Evolutionary conservation across 352 stramenopile species (phyloP), one percentile per base, ranked within the genome.

Genomic region (Thalassiosira oceanica): DNA sequence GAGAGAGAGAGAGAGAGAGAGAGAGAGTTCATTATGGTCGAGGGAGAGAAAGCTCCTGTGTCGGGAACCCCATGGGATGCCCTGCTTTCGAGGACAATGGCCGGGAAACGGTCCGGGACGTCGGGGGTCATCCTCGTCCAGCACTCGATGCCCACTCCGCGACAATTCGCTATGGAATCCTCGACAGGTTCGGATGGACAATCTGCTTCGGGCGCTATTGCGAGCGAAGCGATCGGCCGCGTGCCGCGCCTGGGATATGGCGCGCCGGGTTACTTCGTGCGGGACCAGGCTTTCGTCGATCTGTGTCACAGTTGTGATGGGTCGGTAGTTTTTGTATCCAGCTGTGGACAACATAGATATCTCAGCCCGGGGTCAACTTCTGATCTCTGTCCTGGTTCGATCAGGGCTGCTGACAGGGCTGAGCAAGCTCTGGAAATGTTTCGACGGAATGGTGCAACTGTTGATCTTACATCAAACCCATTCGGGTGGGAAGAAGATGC

Each of bases 401-500:
- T n/a, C n/a, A n/a, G n/a, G n/a, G 11, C n/a, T 31, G 44, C 15
- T 28, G 45, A 37, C 28, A 23, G 35, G 44, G 24, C 44, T 20
- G 29, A 5, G n/a, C 55, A 2, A 26, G 31, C 18, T 33, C 11
- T 68, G 16, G 16, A 39, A 35, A 37, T 39, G 11, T 77, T 77
- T 29, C 31, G 20, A 7, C 24, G 24, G 27, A 56, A 62, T 52
- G 66, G 66, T 13, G 54, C 45, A 29, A 45, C 39, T 20, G 61
- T 78, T 1, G 61, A 78, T 42, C 50, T 78, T 8, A 56, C 44
- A 16, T 67, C 50, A 0, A 35, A 74, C 37, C 61, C 68, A n/a
- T 64, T 64, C 49, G 68, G 61, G 16, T 78, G 68, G 68, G 54
- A 66, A 24, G 65, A 65, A n/a, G 15, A 52, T 18, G 26, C 41